Base-by-base conservation (phyloP, 2,329 filamentous ascomycete genomes). In the Triangularia verruculosa region DNA sequence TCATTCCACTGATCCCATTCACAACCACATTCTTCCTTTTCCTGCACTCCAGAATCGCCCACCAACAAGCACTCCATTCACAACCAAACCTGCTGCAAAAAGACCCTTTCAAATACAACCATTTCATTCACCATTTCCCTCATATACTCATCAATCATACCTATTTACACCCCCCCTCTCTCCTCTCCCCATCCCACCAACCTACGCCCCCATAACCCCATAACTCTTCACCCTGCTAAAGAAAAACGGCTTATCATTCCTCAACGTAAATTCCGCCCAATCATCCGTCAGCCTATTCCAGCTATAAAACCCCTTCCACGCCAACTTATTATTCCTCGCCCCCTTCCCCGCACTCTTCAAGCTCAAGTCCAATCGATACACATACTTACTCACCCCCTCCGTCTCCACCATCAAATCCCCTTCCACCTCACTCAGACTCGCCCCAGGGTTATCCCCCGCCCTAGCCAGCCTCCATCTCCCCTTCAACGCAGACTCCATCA, bases 201-300 rank as follows among this genome's bases (percentile, higher is more conserved):
- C 62, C 62, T 47, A 81, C 66, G 78, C 80, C 20, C 80, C 80
- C 61, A 77, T 70, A 0, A 67, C 66, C 53, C 85, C 85, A 67
- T 88, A 89, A 67, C 85, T 87, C 75, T 79, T 83, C 3, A 90
- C 87, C 12, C 87, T 79, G 71, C 87, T 89, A 69, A 89, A 90
- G 72, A 88, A 86, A 71, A 85, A 90, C 0, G 87, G 81, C 74
- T 87, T 88, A 62, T 87, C 81, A 68, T 89, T 85, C 74, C 82
- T 84, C 43, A 87, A 75, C 13, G 77, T 75, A 76, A 98, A 98
- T 77, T 91, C 89, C 3, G 83, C 91, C 90, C 91, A 95, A 76
- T 97, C 93, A 74, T 96, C 93, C 7, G 92, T 96, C 72, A 96
- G 76, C 69, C 86, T 85, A 74, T 98, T 96, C 74, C 96, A 94